These are phyloP conservation scores for Alternaria hordeiaustralica DNA, from an alignment of 2,329 filamentous ascomycete species.

Conservation along the genomic window DNA sequence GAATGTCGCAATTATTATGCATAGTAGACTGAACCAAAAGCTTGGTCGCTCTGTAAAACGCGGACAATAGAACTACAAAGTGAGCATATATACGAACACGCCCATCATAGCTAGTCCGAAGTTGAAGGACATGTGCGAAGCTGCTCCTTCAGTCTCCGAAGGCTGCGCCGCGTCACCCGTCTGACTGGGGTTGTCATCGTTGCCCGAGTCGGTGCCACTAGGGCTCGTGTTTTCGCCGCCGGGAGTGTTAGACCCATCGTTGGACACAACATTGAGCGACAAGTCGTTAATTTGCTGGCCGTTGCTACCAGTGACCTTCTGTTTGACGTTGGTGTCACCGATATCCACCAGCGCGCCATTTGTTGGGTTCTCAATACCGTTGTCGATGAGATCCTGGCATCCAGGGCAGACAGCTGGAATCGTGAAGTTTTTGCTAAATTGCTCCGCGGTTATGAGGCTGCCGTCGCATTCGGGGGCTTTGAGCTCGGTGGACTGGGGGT, in stretches of 20 bases:
- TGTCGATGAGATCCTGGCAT: slow-evolving; percentile 75
- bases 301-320: slow-evolving; percentile 63
- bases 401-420: slow-evolving; percentile 72
- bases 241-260: slow-evolving; percentile 63
- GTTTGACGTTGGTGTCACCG: slow-evolving; percentile 61
- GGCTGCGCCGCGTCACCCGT: slow-evolving; percentile 22
- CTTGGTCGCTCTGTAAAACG: not conserved
- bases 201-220: slow-evolving; percentile 1
- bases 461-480: slow-evolving; percentile 69
- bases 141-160: slow-evolving; percentile 23
- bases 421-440: slow-evolving; percentile 81
- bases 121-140: not conserved
- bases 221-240: slow-evolving; percentile 47
- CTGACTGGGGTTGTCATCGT: slow-evolving; percentile 3
- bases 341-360: slow-evolving; percentile 64
- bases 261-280: slow-evolving; percentile 61
- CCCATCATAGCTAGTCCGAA: not conserved
- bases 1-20: not conserved
- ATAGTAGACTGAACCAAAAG: not conserved
- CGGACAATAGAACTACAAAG: not conserved
- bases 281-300: slow-evolving; percentile 68
- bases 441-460: slow-evolving; percentile 68
- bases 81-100: slow-evolving; percentile 5
- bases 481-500: slow-evolving; percentile 62
- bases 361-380: slow-evolving; percentile 72